Base-by-base conservation (phyloP, 192 early-diverging fungal genomes). In the Dispira simplex region DNA sequence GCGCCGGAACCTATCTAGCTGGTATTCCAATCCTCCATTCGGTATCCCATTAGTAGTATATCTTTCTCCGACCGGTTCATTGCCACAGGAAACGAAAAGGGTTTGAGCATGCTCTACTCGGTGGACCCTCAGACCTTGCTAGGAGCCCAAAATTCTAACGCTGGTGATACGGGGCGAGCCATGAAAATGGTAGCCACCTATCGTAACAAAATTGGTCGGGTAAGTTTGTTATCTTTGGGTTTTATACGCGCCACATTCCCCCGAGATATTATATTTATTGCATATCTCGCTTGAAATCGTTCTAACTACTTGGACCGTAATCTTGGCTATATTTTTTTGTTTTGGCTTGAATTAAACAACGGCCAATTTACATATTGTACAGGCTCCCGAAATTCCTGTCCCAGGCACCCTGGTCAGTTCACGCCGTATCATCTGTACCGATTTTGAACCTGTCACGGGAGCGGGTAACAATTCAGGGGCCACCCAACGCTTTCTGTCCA, bases 1-100 rank as follows among this genome's bases (percentile, higher is more conserved):
- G 10, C 10, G n/a, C n/a, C 14, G 10, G 59, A 46, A 11, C 10
- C 45, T 16, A 23, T 21, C 44, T 16, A 63, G 49, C 67, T 78
- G 21, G 69, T 71, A 23, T 73, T 72, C 49, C 74, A 75, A 44
- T 71, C 77, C 20, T 78, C 77, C n/a, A 71, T 71, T 26, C 75
- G 75, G 46, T 75, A 75, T 28, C 77, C 77, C 0, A 78, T 75
- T 28, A 72, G 75, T 49, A 68, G 73, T 63, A 51, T 78, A 52
- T 70, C 71, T 10, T 71, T 78, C 54, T 65, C 73, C 47, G 43
- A 67, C 39, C 68, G 67, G 26, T 64, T 73, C 46, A 46, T 78
- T 45, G 71, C 75, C 64, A 73, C 73, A 0, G 77, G 77, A 11
- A 78, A 73, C 2, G 77, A 78, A 53, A 65, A 73, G 46, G 72